Base-by-base conservation (phyloP, 2,329 filamentous ascomycete genomes). In the Diaporthe vexans region DNA sequence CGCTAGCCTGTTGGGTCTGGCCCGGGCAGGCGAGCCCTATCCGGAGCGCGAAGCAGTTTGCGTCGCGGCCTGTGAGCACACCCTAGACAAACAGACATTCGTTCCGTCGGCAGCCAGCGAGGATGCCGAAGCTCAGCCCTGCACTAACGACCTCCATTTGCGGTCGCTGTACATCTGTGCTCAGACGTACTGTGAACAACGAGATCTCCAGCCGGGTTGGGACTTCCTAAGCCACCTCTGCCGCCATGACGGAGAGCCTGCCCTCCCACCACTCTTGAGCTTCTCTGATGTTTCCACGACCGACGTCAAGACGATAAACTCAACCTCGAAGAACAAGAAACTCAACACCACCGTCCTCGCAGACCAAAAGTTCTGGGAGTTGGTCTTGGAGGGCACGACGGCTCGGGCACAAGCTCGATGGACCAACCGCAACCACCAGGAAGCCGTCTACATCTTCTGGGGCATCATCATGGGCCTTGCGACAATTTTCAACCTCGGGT, bases 361-460 rank as follows among this genome's bases (percentile, higher is more conserved):
- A 13, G 48, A 68, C 40, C 15, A n/a, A 0, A 15, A 54, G 0
- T 68, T 68, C n/a, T 68, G 63, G 63, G 17, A 40, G 2, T 3
- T 54, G 63, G 63, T 54, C 10, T n/a, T 68, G 3, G 54, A 57
- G 21, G 48, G 54, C 35, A 58, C 68, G 1, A 46, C 26, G 21
- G 40, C 54, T 15, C 40, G 57, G 46, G 54, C 70, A 43, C 57
- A 65, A 21, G 57, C 54, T 10, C 57, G 70, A 24, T 63, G 58
- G 56, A 52, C 29, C 43, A 72, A 65, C 17, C 70, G 70, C n/a
- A 59, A 51, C 56, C 35, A 63, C 35, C 46, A 72, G 11, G 17
- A 61, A 4, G 70, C 70, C 2, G 33, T 54, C 0, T 72, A 59
- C 40, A 63, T 51, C 46, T 72, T 72, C 57, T 72, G 70, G 70